Base-by-base conservation (phyloP, 768 basidiomycete genomes). In the Psilocybe subaeruginosa region DNA sequence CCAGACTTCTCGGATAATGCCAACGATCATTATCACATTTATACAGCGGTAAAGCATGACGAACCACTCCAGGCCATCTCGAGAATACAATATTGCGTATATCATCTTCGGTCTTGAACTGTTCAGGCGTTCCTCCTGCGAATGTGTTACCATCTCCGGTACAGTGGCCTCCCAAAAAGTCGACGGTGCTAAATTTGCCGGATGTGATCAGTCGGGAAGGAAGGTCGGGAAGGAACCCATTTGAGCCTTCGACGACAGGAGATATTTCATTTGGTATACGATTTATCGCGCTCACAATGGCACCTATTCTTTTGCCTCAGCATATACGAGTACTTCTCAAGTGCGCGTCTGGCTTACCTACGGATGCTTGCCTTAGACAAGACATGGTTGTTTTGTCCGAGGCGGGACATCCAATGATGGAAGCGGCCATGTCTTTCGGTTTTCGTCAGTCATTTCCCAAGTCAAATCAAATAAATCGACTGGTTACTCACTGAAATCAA, bases 151-250 rank as follows among this genome's bases (percentile, higher is more conserved):
- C 78, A 56, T 81, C 79, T 16, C 78, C 78, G 0, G 77, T 77
- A 56, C 78, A 80, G 59, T 80, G 79, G 4, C 81, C 80, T 49
- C 76, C 68, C 11, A 81, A 78, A 61, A 80, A 78, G 0, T 81
- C 80, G 3, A 82, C 61, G 16, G 66, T 64, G 0, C 72, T 59
- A 45, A 73, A 73, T 67, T 53, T 66, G 3, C 45, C 70, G 43
- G 33, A 70, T 19, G 65, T 60, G n/a, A 69, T 70, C 5, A 79
- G 70, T 45, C 60, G 69, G 0, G 79, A 79, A 3, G 78, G 76
- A 14, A 73, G 58, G 47, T 78, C 80, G 0, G 76, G 76, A 14
- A 78, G 64, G 16, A 82, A 56, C 2, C 79, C 77, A 0, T 64
- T 69, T 1, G 68, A 66, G 2, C 79, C 78, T 43, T 82, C 80